Base-by-base conservation (phyloP, 176 grass and related monocot genomes). In the Ampelocalamus luodianensis region DNA sequence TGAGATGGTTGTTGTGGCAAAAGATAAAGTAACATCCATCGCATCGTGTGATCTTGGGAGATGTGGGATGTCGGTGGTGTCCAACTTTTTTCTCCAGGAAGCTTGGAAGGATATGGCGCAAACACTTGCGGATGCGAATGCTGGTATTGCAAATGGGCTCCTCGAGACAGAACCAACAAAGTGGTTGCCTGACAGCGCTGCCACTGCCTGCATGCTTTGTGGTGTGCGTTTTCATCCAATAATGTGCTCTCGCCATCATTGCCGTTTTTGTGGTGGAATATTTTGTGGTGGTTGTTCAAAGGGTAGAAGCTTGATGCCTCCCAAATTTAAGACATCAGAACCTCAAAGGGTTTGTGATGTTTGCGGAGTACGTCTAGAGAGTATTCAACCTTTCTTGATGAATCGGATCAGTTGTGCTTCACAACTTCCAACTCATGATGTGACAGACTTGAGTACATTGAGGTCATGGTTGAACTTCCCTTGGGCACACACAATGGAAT, bases 281-380 rank as follows among this genome's bases (percentile, higher is more conserved):
- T 92, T 85, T 81, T 93, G 88, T 60, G 53, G 80, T 73, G 88
- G 90, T 40, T 90, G 91, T 67, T 90, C 91, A 5, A 93, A 85
- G 55, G 85, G 85, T 27, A 81, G 91, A 72, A 90, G 91, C 58
- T 81, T 93, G 78, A 66, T 93, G 58, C 91, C 91, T 82, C 59
- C 81, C 60, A 90, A 93, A 88, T 93, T 90, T 60, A 93, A 86
- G 78, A 83, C 85, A 77, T 72, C 81, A 44, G 85, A 93, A 42
- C 85, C 88, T 63, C 91, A 93, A 72, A 75, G 91, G 68, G 91
- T 93, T 62, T 93, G 91, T 68, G 91, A 93, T 85, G 91, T 93
- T 36, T 93, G 91, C 37, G 68, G 82, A 60, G 88, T 93, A 42
- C 79, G 88, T 29, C 60, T 93, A 63, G 85, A 93, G 58, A 81